Percentiles rank a stretch among this genome's conserved stretches.
Evolutionary conservation across 2,329 filamentous ascomycete genomes (phyloP).

Genomic region (Dryadomyces sulphureus): DNA sequence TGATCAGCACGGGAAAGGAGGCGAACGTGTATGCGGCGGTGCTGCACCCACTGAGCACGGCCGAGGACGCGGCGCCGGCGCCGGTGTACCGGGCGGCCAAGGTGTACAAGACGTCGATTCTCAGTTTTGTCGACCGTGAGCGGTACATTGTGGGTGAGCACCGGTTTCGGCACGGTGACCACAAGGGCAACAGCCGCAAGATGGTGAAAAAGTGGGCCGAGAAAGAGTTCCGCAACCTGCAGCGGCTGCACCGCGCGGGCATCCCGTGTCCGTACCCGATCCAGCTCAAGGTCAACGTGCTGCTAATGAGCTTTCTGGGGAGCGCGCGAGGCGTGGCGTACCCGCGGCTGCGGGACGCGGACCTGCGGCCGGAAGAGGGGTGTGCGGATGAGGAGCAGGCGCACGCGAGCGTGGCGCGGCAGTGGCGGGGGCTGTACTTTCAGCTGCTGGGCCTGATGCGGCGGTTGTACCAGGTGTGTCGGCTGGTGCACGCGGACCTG

Average conservation of each 20-base stretch:
- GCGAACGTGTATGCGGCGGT: slow-evolving; percentile 95
- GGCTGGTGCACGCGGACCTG: slow-evolving; percentile 86
- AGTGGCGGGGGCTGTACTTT: slow-evolving; percentile 67
- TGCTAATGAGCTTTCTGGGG: slow-evolving; percentile 89
- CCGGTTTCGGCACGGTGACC: slow-evolving; percentile 78
- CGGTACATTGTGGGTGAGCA: slow-evolving; percentile 92
- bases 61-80: slow-evolving; percentile 14
- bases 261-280: slow-evolving; percentile 87
- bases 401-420: slow-evolving; percentile 20
- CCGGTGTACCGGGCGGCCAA: slow-evolving; percentile 77
- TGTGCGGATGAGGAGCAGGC: slow-evolving; percentile 21
- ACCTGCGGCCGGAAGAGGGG: slow-evolving; percentile 35
- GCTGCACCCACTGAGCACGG: slow-evolving; percentile 36
- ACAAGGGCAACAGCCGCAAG: slow-evolving; percentile 85
- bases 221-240: slow-evolving; percentile 92
- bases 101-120: slow-evolving; percentile 95
- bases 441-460: slow-evolving; percentile 83
- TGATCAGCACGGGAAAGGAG: slow-evolving; percentile 92
- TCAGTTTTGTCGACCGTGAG: slow-evolving; percentile 96
- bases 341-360: slow-evolving; percentile 77
- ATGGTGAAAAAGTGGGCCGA: slow-evolving; percentile 99
- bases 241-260: slow-evolving; percentile 66
- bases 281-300: slow-evolving; percentile 78
- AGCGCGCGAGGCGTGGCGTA: slow-evolving; percentile 78
- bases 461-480: slow-evolving; percentile 81